Conservation (phyloP, 2,329 filamentous ascomycete species). For the Exophiala lecanii-corni region DNA sequence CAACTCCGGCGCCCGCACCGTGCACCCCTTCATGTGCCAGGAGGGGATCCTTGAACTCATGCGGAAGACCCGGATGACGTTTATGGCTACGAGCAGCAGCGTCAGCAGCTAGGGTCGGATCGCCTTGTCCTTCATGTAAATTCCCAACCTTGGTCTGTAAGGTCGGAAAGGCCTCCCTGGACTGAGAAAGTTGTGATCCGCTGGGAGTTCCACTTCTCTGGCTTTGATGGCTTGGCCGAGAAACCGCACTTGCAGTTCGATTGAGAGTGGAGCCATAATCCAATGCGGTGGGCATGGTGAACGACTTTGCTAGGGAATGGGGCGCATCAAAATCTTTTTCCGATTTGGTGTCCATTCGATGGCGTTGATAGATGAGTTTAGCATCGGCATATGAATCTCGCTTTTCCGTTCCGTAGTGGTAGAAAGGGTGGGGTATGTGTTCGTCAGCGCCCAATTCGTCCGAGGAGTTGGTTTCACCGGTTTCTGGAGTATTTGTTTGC, state of each 20-base stretch:
- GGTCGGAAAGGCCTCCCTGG: slow-evolving; percentile 20
- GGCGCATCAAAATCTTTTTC: slow-evolving; percentile 32
- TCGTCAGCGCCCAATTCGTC: slow-evolving; percentile 22
- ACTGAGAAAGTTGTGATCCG: slow-evolving; percentile 10
- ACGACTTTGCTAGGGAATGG: slow-evolving; percentile 33
- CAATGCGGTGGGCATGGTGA: slow-evolving; percentile 23
- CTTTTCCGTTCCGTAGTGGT: slow-evolving; percentile 89
- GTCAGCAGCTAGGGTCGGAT: slow-evolving; percentile 41
- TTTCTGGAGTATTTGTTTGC: slow-evolving; percentile 8
- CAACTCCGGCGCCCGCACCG: slow-evolving; percentile 55
- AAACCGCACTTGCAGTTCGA: slow-evolving; percentile 27
- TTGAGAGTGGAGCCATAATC: slow-evolving; percentile 21
- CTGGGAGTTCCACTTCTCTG: slow-evolving; percentile 15
- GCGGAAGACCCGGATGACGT: slow-evolving; percentile 48
- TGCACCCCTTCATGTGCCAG: slow-evolving; percentile 52
- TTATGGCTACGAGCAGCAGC: slow-evolving; percentile 46
- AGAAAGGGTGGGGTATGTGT: slow-evolving; percentile 57
- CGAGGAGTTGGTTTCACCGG: slow-evolving; percentile 13
- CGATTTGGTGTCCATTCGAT: slow-evolving; percentile 56
- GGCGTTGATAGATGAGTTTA: slow-evolving; percentile 91
- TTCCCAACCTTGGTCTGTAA: slow-evolving; percentile 20
- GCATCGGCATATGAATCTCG: slow-evolving; percentile 91
- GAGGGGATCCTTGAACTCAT: slow-evolving; percentile 52
- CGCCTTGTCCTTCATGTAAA: slow-evolving; percentile 8
- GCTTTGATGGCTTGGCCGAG: slow-evolving; percentile 23